Conservation (phyloP, 805 yeast species). For the Suhomyces sp. region DNA sequence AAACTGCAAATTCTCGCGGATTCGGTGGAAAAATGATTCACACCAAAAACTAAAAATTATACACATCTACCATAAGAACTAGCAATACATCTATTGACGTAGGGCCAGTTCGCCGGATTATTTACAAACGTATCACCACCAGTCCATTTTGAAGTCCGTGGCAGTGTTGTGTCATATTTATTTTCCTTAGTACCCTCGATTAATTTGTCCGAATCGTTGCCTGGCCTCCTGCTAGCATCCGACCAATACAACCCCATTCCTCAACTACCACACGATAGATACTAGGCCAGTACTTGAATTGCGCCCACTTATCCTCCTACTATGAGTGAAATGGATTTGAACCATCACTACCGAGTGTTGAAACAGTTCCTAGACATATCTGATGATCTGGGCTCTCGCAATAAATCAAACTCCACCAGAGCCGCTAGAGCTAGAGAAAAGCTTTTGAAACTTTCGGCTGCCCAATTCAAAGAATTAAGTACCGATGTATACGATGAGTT, state of each 20-base stretch:
- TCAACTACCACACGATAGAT: background rate
- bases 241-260: background rate
- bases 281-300: background rate
- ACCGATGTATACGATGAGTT: conserved; percentile 95
- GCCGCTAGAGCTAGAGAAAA: conserved; percentile 85
- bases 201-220: background rate
- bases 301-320: background rate
- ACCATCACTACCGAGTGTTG: conserved; percentile 48
- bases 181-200: background rate
- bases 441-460: conserved; percentile 70
- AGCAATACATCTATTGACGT: background rate
- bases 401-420: conserved; percentile 47
- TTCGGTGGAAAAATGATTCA: background rate
- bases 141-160: background rate
- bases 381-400: conserved; percentile 41
- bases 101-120: background rate
- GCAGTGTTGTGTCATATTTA: background rate
- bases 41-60: background rate
- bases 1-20: conserved; percentile 2
- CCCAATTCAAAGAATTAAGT: conserved; percentile 85
- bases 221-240: background rate
- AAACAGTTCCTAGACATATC: conserved; percentile 51
- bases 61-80: background rate
- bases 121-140: background rate
- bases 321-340: conserved; percentile 27